A percentile compares a stretch with the other conserved stretches of the same genome.
These are phyloP conservation scores for Wolfiporia cocos DNA, from an alignment of 1,284 basidiomycete genomes.

Conservation along the genomic window DNA sequence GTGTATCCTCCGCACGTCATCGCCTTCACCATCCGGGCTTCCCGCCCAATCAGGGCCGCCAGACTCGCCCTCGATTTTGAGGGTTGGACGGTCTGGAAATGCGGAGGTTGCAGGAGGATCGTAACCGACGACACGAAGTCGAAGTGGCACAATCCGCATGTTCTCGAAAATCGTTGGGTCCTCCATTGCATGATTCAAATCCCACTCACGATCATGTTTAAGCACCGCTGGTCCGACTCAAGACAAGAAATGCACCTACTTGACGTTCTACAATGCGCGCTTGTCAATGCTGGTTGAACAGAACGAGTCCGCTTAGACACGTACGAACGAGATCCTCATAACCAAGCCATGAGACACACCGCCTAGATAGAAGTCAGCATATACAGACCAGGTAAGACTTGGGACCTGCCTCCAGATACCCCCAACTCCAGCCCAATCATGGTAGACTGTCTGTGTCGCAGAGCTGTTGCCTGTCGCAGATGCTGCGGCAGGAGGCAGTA, in stretches of 20 bases:
- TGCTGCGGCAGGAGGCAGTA: neutral
- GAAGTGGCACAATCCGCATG: conserved; percentile 47
- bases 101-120: conserved; percentile 28
- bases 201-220: conserved; percentile 13
- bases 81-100: conserved; percentile 38
- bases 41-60: conserved; percentile 30
- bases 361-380: conserved; percentile 25
- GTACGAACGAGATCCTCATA: conserved; percentile 47
- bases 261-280: conserved; percentile 28
- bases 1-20: conserved; percentile 27
- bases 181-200: too few species aligned
- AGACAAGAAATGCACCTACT: conserved; percentile 17
- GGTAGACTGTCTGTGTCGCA: neutral
- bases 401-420: conserved; percentile 45
- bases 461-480: conserved; percentile 9
- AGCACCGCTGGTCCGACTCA: neutral
- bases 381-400: neutral
- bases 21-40: conserved; percentile 4
- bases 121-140: conserved; percentile 39
- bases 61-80: conserved; percentile 42
- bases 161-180: conserved; percentile 36
- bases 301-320: conserved; percentile 11
- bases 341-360: conserved; percentile 53
- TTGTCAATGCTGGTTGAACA: conserved; percentile 1
- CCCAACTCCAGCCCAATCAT: conserved; percentile 50